Evolutionary conservation across 2,329 filamentous ascomycete genomes (phyloP).

Genomic region (Anthostomella pinea): DNA sequence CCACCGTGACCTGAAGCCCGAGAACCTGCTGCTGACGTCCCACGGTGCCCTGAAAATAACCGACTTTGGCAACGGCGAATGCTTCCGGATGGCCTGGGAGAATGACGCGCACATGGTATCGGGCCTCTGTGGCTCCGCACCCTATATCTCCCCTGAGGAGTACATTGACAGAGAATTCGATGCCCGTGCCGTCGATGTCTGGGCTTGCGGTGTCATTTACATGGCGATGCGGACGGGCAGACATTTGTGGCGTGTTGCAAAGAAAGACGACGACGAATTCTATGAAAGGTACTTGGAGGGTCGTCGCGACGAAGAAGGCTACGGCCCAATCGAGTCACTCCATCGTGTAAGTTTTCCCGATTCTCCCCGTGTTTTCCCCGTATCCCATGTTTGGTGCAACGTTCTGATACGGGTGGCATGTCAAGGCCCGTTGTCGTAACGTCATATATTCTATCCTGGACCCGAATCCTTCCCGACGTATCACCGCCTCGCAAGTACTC

Average conservation of each 20-base stretch:
- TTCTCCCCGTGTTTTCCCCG: background rate
- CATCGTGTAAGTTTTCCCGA: constrained; percentile 71
- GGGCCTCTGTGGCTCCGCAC: constrained; percentile 91
- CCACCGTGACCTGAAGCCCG: constrained; percentile 93
- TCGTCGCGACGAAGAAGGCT: constrained; percentile 89
- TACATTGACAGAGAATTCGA: constrained; percentile 96
- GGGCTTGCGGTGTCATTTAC: constrained; percentile 98
- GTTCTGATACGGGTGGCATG: constrained; percentile 20
- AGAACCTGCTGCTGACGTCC: constrained; percentile 90
- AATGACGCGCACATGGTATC: constrained; percentile 98
- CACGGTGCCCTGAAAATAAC: constrained; percentile 95
- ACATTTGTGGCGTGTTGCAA: constrained; percentile 94
- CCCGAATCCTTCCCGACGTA: constrained; percentile 85
- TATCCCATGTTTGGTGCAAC: constrained; percentile 5
- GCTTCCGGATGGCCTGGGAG: constrained; percentile 99
- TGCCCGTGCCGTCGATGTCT: constrained; percentile 94
- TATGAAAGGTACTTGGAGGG: constrained; percentile 93
- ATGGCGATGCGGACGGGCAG: constrained; percentile 99
- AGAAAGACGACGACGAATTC: constrained; percentile 96
- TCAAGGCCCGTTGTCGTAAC: constrained; percentile 89
- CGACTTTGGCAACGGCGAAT: constrained; percentile 98
- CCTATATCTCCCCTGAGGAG: constrained; percentile 96
- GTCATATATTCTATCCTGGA: constrained; percentile 99
- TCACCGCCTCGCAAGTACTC: constrained; percentile 93
- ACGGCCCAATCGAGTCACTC: constrained; percentile 91